These are phyloP conservation scores for Myriosclerotinia curreyana DNA, from an alignment of 2,329 filamentous ascomycete species.

Conservation along the genomic window DNA sequence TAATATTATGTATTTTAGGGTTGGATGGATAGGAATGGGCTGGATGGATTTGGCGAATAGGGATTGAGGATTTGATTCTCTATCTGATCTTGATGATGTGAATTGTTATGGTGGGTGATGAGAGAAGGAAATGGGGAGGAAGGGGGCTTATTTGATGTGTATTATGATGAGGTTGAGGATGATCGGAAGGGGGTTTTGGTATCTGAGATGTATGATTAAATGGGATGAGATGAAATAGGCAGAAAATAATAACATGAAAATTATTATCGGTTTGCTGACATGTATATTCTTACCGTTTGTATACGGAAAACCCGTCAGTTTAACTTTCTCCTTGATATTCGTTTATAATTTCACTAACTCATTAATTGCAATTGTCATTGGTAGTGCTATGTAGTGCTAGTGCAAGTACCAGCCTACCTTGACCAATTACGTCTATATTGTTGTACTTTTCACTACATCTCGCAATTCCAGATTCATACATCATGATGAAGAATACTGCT, in stretches of 20 bases:
- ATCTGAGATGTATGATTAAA: conserved; percentile 4
- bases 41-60: not conserved
- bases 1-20: conserved; percentile 11
- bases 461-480: too few relatives aligned
- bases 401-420: too few relatives aligned
- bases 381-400: too few relatives aligned
- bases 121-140: not conserved
- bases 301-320: too few relatives aligned
- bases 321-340: too few relatives aligned
- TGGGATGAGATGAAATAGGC: conserved; percentile 1
- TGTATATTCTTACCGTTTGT: too few relatives aligned
- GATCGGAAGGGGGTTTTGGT: not conserved
- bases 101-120: not conserved
- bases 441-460: too few relatives aligned
- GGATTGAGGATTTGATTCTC: not conserved
- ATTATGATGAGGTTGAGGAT: not conserved
- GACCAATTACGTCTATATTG: too few relatives aligned
- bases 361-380: too few relatives aligned
- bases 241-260: not conserved
- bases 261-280: too few relatives aligned
- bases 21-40: not conserved
- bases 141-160: not conserved
- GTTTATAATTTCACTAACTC: too few relatives aligned
- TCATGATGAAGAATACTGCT: too few relatives aligned
- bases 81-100: not conserved